phyloP scores from a whole-genome alignment of 1,284 basidiomycete genomes.

The Rhodotorula sp. region DNA sequence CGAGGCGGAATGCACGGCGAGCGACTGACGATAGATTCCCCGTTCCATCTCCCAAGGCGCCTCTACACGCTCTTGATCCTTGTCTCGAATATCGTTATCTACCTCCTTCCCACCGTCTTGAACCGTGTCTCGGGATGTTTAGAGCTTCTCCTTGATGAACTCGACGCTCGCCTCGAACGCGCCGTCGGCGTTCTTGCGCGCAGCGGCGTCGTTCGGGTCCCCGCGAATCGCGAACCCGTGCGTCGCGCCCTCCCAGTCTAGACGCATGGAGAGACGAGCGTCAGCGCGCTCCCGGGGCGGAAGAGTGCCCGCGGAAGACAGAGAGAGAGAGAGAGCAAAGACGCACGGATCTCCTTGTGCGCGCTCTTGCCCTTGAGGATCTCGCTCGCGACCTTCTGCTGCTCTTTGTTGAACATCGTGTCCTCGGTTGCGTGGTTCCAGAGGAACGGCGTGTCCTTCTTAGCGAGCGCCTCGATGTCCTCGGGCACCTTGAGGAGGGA shows the following conservation, averaged over 20 bases:
- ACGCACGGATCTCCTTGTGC: constrained; percentile 60
- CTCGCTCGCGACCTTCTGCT: constrained; percentile 48
- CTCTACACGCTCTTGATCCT: no score
- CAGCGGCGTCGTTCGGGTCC: constrained; percentile 55
- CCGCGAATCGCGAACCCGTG: constrained; percentile 65
- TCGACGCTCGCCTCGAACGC: constrained; percentile 62
- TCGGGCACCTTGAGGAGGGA: constrained; percentile 63
- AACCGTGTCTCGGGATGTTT: background rate
- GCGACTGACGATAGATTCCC: no score
- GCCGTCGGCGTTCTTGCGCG: constrained; percentile 54
- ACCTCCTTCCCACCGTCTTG: no score
- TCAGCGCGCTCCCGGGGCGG: background rate
- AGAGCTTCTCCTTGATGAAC: constrained; percentile 47
- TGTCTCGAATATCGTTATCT: no score
- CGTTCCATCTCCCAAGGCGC: no score
- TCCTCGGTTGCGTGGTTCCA: constrained; percentile 51
- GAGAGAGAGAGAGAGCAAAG: background rate
- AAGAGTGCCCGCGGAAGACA: background rate
- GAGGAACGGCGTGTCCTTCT: constrained; percentile 46
- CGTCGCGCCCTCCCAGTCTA: constrained; percentile 54
- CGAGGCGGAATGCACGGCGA: no score
- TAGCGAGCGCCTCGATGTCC: constrained; percentile 57
- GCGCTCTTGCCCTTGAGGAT: constrained; percentile 62
- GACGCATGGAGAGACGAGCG: background rate
- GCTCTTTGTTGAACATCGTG: constrained; percentile 30